Conservation (phyloP, 768 basidiomycete species). For the Amanita fuliginea region DNA sequence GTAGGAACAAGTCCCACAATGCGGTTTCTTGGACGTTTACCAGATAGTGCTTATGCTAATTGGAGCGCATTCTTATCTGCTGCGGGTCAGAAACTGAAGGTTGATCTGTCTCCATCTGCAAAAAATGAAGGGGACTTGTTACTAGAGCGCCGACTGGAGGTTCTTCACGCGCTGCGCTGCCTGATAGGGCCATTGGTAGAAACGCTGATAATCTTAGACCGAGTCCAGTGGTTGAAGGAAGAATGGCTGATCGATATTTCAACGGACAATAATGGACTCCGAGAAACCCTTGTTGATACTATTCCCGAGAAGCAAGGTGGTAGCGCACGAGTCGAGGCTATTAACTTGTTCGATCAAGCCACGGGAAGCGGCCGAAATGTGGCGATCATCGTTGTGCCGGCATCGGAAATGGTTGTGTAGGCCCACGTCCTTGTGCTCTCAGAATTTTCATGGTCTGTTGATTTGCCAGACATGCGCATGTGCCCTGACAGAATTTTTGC, state of each 20-base stretch:
- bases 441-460: neutral
- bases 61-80: constrained; percentile 36
- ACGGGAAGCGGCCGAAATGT: constrained; percentile 67
- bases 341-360: constrained; percentile 66
- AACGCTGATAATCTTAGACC: constrained; percentile 51
- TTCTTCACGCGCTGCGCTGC: constrained; percentile 59
- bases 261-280: neutral
- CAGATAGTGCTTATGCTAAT: constrained; percentile 33
- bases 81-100: constrained; percentile 17
- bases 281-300: neutral
- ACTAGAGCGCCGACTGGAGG: constrained; percentile 34
- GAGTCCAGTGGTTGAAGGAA: constrained; percentile 45
- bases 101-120: constrained; percentile 8
- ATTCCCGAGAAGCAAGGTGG: constrained; percentile 4
- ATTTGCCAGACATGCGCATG: neutral
- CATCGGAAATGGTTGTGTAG: neutral
- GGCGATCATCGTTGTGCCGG: constrained; percentile 42
- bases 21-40: constrained; percentile 40
- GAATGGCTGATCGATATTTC: constrained; percentile 14
- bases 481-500: neutral
- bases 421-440: neutral
- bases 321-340: constrained; percentile 23
- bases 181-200: constrained; percentile 61
- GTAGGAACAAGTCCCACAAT: constrained; percentile 29
- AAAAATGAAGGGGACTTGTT: constrained; percentile 6